Percentiles rank a stretch among this genome's conserved stretches.
phyloP scores from a whole-genome alignment of 208 protist species.

The Acanthamoeba castellanii region DNA sequence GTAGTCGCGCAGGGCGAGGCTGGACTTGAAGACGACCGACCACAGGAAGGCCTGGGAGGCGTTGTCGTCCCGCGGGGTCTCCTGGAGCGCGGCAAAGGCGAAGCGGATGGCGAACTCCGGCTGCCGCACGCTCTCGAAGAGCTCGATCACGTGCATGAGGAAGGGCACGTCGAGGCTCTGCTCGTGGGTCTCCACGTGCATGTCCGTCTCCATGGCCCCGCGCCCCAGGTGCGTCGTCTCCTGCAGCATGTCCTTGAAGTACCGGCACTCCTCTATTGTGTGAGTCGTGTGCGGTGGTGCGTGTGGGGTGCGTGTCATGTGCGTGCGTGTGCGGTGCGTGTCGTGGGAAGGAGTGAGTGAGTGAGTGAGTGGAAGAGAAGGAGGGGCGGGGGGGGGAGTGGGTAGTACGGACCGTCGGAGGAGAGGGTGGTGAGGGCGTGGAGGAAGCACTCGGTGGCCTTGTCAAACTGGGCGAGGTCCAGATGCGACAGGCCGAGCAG shows the following conservation, averaged over 20 bases:
- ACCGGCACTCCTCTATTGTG: slow-evolving; percentile 56
- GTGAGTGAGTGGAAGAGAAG: neutral
- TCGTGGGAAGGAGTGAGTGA: neutral
- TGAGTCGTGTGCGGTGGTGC: too few species aligned
- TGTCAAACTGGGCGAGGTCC: slow-evolving; percentile 39
- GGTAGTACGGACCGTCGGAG: neutral
- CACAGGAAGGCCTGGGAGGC: slow-evolving; percentile 69
- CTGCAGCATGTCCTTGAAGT: slow-evolving; percentile 64
- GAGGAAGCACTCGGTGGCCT: slow-evolving; percentile 67
- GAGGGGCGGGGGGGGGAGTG: too few species aligned
- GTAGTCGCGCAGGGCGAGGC: slow-evolving; percentile 66
- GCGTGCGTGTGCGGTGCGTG: too few species aligned
- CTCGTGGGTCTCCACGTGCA: slow-evolving; percentile 50
- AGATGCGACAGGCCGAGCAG: slow-evolving; percentile 37
- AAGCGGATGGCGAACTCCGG: slow-evolving; percentile 61
- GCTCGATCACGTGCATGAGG: slow-evolving; percentile 67
- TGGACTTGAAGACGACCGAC: slow-evolving; percentile 74
- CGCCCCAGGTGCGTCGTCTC: slow-evolving; percentile 44
- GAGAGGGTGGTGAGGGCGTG: slow-evolving; percentile 54
- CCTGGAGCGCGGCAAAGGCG: slow-evolving; percentile 68
- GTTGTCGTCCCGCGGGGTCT: slow-evolving; percentile 27
- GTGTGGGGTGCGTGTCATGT: too few species aligned
- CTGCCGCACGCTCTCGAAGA: slow-evolving; percentile 38
- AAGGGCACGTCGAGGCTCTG: slow-evolving; percentile 58
- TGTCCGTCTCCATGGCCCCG: slow-evolving; percentile 47